Evolutionary conservation across 257 asterid genomes (phyloP), one percentile per base, ranked within the genome.

Genomic region (Hygrophila difformis): DNA sequence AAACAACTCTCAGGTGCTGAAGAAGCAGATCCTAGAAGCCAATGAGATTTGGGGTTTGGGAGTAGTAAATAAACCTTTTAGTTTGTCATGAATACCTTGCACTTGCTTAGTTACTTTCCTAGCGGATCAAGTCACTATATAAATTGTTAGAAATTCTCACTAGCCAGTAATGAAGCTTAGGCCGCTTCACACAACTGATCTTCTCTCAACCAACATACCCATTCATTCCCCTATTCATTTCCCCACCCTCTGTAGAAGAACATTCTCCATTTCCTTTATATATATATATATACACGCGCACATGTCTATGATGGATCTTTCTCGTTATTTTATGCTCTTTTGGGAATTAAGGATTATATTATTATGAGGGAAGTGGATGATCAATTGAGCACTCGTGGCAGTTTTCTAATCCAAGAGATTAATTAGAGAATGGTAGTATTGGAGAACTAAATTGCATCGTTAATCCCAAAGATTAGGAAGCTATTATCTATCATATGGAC

Each of bases 1-100:
- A n/a, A n/a, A n/a, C n/a, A n/a, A n/a, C n/a, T n/a, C 28, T 39
- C 10, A 39, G 53, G 18, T 36, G 55, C 20, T 20, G 5, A 59
- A 60, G 55, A 54, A 68, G 76, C 59, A 68, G 75, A 68, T 66
- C 69, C 67, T 67, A 70, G 73, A 61, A 75, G 74, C 89, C 91
- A 81, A 75, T 65, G 69, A 76, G 71, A 67, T 53, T 58, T 67
- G 63, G 71, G 72, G 63, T 64, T 57, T 71, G 70, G 81, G 55
- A 64, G 24, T 55, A 42, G 53, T 60, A 63, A 67, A 47, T 56
- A 73, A 53, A 60, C 60, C 39, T 15, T 56, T 26, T 26, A 26
- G 31, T 26, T n/a, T n/a, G n/a, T n/a, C n/a, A n/a, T n/a, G n/a
- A n/a, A n/a, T 8, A 26, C 31, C 8, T 26, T 5, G 31, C 31